Conservation (phyloP, 179 eudicot species). For the Patellifolia procumbens region DNA sequence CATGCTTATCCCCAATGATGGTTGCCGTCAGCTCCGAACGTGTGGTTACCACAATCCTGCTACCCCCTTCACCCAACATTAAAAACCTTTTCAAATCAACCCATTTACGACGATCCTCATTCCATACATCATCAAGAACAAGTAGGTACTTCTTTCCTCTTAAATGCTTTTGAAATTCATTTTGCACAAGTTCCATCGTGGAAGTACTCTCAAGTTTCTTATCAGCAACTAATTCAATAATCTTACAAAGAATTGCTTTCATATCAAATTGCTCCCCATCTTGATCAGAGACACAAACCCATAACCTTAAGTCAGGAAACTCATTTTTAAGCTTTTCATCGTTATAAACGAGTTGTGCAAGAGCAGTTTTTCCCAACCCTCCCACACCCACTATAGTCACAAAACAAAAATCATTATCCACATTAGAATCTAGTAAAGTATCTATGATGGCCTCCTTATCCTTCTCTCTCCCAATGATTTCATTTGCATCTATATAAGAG, state of each 20-base stretch:
- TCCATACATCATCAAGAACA: conserved; percentile 5
- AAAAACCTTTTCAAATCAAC: not conserved
- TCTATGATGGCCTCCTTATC: not conserved
- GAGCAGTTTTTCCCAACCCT: not conserved
- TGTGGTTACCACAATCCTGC: not conserved
- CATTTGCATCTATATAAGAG: not conserved
- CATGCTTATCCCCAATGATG: not conserved
- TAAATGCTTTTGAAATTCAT: not conserved
- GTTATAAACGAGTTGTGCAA: not conserved
- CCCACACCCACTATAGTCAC: not conserved
- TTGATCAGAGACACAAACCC: conserved; percentile 5
- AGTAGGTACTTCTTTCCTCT: not conserved
- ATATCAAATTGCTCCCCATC: not conserved
- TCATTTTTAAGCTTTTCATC: not conserved
- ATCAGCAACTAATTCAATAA: not conserved
- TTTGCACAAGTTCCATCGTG: not conserved
- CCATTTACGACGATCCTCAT: not conserved
- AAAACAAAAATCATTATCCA: not conserved
- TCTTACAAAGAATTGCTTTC: not conserved
- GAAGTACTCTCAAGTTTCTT: not conserved
- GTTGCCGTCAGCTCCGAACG: not conserved
- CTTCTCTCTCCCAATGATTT: not conserved
- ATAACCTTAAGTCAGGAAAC: not conserved
- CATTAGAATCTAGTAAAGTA: not conserved
- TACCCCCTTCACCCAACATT: not conserved